Conservation (phyloP, 208 protist species). For the Trypanosoma boissoni region DNA sequence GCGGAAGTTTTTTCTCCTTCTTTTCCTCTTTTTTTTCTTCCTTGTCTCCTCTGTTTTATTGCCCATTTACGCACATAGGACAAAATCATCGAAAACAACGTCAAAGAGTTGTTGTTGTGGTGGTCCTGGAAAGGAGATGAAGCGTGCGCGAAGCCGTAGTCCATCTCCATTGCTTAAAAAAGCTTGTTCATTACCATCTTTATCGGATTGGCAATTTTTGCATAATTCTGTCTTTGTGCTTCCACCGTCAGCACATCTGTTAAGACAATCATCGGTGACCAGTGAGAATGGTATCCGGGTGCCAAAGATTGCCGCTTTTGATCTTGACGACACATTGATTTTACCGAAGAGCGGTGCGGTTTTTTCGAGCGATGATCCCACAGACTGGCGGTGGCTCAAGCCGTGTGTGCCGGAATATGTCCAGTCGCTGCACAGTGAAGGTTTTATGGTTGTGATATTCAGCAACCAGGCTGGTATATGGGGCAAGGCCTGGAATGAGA, state of each 20-base stretch:
- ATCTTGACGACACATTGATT: slow-evolving; percentile 79
- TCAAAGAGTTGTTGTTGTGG: not conserved
- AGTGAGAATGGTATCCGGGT: not conserved
- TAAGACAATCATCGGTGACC: slow-evolving; percentile 7
- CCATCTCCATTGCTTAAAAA: slow-evolving; percentile 6
- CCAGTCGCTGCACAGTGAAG: slow-evolving; percentile 40
- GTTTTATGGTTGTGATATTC: slow-evolving; percentile 87
- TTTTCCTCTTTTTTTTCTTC: too few relatives aligned
- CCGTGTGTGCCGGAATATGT: slow-evolving; percentile 42
- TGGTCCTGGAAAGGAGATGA: slow-evolving; percentile 15
- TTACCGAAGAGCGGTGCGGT: slow-evolving; percentile 49
- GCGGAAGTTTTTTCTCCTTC: too few relatives aligned
- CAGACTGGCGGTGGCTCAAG: slow-evolving; percentile 67
- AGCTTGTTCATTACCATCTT: slow-evolving; percentile 2
- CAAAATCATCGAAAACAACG: too few relatives aligned
- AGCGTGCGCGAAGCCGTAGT: slow-evolving; percentile 23
- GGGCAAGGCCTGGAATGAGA: slow-evolving; percentile 48
- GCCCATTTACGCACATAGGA: too few relatives aligned
- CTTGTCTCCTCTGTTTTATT: too few relatives aligned
- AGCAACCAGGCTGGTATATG: slow-evolving; percentile 92
- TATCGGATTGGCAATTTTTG: slow-evolving; percentile 23
- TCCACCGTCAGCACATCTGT: slow-evolving; percentile 10
- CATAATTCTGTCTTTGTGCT: slow-evolving; percentile 25
- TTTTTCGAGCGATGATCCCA: slow-evolving; percentile 54
- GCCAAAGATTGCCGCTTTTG: slow-evolving; percentile 68